Evolutionary conservation across 202 grass and related monocot genomes (phyloP), one percentile per base, ranked within the genome.

Genomic region (Setaria italica): DNA sequence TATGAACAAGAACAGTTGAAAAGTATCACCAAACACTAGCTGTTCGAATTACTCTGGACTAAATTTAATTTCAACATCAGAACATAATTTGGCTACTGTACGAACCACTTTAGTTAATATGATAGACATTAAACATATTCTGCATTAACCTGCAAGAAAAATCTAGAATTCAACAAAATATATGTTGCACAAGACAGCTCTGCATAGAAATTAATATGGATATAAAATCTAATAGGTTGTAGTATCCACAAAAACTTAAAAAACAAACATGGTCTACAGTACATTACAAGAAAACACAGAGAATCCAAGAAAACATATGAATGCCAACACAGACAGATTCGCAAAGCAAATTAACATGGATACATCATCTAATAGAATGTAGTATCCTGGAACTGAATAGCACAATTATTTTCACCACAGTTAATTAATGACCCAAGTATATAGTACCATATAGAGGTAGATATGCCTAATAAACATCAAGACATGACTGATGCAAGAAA

Each of bases 1-100:
- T 84, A 69, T 87, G 76, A 60, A 85, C 21, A 62, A 25, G 74
- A 37, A 54, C 67, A 74, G 69, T 35, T 67, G 16, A 86, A 74
- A 53, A 62, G 3, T 53, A 86, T 33, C 59, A 77, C 55, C 46
- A 80, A 80, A 75, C 68, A 32, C 15, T 46, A 47, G 57, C 39
- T 49, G 25, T 64, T 47, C 5, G 0, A 29, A 29, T 29, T 57
- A 55, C 11, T 41, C 20, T 57, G 17, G 9, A 57, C 32, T 57
- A 57, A 39, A n/a, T n/a, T n/a, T 54, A 56, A 20, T 19, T 74
- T 16, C 15, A 74, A 74, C 30, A 12, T n/a, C 30, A 56, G 50
- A 56, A 25, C 34, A 75, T 11, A 72, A n/a, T 74, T 54, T 74
- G 49, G 15, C 54, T 74, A 73, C 29, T 51, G 33, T 34, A 74